phyloP scores from a whole-genome alignment of 345 rosid genomes.

The Citrus mangshanensis region DNA sequence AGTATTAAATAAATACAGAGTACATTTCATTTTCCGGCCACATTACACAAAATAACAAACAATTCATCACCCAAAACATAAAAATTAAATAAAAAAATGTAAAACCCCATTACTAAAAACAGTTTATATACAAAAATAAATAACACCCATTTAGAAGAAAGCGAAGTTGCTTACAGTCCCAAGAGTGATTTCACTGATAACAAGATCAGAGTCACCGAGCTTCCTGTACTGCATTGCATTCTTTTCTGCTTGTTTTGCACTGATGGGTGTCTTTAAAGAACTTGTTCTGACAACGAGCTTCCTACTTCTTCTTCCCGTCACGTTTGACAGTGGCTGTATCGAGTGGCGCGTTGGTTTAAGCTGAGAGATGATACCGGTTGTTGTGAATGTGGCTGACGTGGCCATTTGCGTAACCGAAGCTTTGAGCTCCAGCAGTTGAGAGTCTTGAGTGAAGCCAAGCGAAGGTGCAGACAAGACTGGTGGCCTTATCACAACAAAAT shows the following conservation, averaged over 20 bases:
- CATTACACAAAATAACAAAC: background rate
- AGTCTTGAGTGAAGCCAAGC: too few species aligned
- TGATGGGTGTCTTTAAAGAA: conserved; percentile 18
- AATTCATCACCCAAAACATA: background rate
- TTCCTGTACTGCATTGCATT: conserved; percentile 61
- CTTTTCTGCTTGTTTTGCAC: conserved; percentile 39
- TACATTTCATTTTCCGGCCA: background rate
- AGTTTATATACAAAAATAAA: background rate
- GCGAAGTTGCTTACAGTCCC: conserved; percentile 56
- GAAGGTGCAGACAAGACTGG: too few species aligned
- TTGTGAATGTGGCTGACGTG: background rate
- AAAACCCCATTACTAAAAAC: background rate
- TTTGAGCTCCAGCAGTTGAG: too few species aligned
- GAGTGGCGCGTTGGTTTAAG: conserved; percentile 8
- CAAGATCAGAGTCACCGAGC: conserved; percentile 83
- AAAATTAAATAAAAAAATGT: background rate
- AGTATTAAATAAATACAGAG: too few species aligned
- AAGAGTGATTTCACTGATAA: conserved; percentile 64
- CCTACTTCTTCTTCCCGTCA: conserved; percentile 25
- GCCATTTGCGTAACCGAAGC: too few species aligned
- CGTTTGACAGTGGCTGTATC: conserved; percentile 2
- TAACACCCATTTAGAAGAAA: background rate
- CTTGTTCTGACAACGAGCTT: conserved; percentile 4
- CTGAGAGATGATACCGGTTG: background rate
- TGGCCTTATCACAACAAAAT: too few species aligned